Base-by-base conservation (phyloP, 2,329 filamentous ascomycete species). In the Coniosporium uncinatum region DNA sequence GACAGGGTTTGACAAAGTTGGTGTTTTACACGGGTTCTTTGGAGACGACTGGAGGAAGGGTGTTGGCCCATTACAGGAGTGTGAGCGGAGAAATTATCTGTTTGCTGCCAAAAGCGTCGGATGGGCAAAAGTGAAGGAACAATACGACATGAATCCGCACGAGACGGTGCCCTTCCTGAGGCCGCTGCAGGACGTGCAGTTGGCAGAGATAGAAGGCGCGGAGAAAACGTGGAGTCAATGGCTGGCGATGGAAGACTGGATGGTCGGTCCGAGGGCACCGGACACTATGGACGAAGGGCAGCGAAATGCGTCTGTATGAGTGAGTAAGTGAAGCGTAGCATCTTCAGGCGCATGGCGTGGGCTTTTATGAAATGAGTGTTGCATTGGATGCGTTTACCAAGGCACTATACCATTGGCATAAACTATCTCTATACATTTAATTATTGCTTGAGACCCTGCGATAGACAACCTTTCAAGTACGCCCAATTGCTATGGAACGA, bases 181-280 rank as follows among this genome's bases (percentile, higher is more conserved):
- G 49, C 89, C 91, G 4, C 67, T 96, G n/a, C 81, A 85, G 53
- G 78, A 81, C 41, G 81, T 85, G 1, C 78, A 79, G 5, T 81
- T 91, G 54, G 77, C 79, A 18, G 93, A 97, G 66, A 87, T 97
- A 46, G 78, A 86, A 47, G 77, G 71, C 14, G 90, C 90, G 0
- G 91, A 97, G 66, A 76, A 78, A 46, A 81, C 76, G 45, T 98
- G 93, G 93, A 94, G 88, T 58, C 83, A 91, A 54, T 97, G 91
- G 91, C 69, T 96, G 22, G 88, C 88, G 13, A 94, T 96, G 88
- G 88, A 95, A 62, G 91, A 96, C 62, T 97, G 91, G 91, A 95
- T 95, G 89, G 70, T 96, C n/a, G 90, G 90, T 2, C 85, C 87
- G 2, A 71, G 87, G 46, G 83, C 83, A 22, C 85, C 84, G 5